These are phyloP conservation scores for Leptodermis oblonga DNA, from an alignment of 257 asterid species.

Conservation along the genomic window DNA sequence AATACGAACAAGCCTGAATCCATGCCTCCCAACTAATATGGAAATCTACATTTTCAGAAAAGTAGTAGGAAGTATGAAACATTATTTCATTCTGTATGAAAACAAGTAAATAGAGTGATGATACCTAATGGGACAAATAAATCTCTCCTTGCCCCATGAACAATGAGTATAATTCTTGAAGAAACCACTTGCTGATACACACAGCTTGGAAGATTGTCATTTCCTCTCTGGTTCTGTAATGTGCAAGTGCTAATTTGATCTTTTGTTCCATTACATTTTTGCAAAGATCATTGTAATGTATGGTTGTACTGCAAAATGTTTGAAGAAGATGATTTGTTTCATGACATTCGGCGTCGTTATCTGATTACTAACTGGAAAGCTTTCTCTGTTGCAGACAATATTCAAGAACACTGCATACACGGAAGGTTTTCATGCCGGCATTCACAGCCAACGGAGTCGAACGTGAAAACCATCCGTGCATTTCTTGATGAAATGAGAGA, in stretches of 20 bases:
- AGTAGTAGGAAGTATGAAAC: not conserved
- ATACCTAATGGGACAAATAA: not conserved
- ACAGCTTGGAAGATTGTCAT: too few relatives aligned
- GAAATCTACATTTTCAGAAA: not conserved
- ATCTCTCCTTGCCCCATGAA: not conserved
- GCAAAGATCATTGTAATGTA: not conserved
- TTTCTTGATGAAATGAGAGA: not conserved
- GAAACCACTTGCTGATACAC: not conserved
- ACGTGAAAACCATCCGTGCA: slow-evolving; percentile 16
- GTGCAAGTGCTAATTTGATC: not conserved
- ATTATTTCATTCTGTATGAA: not conserved
- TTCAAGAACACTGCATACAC: slow-evolving; percentile 80
- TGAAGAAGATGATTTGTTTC: not conserved
- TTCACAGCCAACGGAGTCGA: slow-evolving; percentile 37
- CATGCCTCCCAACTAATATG: not conserved
- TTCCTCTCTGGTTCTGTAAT: not conserved
- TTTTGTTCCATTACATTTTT: not conserved
- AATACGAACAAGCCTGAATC: too few relatives aligned
- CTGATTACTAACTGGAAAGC: not conserved
- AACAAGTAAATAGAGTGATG: not conserved
- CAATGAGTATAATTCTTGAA: not conserved
- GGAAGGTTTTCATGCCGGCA: slow-evolving; percentile 77
- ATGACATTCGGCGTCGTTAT: not conserved
- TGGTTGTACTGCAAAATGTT: not conserved
- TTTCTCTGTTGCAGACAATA: slow-evolving; percentile 43